Conservation (phyloP, 208 protist genomes). For the Crithidia thermophila region DNA sequence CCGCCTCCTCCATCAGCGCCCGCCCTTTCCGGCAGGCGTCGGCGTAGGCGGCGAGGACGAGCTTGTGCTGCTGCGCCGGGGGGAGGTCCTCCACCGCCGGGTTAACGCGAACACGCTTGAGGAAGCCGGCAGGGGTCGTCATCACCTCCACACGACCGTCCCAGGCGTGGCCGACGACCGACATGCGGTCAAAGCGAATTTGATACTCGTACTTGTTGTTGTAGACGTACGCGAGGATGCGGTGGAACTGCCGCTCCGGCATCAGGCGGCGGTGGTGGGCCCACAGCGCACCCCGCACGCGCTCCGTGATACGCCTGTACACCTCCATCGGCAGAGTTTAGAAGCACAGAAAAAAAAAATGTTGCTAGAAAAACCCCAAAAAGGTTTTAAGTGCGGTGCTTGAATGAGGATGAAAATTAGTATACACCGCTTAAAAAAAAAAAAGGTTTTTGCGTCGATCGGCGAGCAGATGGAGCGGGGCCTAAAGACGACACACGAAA, state of each 20-base stretch:
- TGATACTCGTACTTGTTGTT: constrained; percentile 95
- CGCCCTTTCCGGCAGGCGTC: constrained; percentile 75
- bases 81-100: constrained; percentile 80
- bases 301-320: constrained; percentile 88
- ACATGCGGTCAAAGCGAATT: constrained; percentile 91
- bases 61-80: constrained; percentile 53
- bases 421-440: too few species aligned
- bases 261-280: constrained; percentile 92
- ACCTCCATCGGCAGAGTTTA: constrained; percentile 69
- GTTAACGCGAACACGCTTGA: constrained; percentile 88
- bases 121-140: constrained; percentile 80
- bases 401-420: too few species aligned
- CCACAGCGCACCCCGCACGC: constrained; percentile 90
- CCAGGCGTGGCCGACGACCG: constrained; percentile 81
- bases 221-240: constrained; percentile 93
- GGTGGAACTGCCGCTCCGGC: constrained; percentile 91
- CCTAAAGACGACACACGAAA: too few species aligned
- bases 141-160: constrained; percentile 87
- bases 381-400: too few species aligned
- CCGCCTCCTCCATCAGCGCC: constrained; percentile 85
- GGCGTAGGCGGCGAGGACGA: constrained; percentile 86
- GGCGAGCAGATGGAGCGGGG: too few species aligned
- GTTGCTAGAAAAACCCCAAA: too few species aligned
- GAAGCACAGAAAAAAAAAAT: constrained; percentile 15
- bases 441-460: too few species aligned